Evolutionary conservation across 116 monocot species (phyloP).

Genomic region (Zostera marina): DNA sequence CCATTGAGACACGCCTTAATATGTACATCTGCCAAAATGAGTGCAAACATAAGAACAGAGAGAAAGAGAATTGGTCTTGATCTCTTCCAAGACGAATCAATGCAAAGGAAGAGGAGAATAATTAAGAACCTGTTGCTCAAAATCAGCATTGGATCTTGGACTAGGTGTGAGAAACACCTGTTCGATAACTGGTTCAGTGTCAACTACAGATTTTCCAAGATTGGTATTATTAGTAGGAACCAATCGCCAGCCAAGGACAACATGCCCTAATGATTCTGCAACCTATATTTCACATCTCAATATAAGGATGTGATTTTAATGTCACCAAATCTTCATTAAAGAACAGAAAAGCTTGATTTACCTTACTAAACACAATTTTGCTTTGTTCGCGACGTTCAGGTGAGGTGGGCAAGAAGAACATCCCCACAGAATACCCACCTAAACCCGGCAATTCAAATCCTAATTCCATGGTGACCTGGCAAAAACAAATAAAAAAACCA

Average conservation of each 20-base stretch:
- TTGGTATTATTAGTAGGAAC: constrained; percentile 86
- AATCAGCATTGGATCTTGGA: constrained; percentile 46
- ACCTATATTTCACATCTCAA: constrained; percentile 26
- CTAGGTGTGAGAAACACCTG: constrained; percentile 84
- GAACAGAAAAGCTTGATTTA: constrained; percentile 6
- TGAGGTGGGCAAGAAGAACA: constrained; percentile 80
- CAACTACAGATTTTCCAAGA: constrained; percentile 73
- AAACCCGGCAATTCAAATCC: constrained; percentile 74
- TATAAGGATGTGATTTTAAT: not conserved
- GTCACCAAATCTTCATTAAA: not conserved
- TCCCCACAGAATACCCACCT: constrained; percentile 82
- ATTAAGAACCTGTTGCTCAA: constrained; percentile 89
- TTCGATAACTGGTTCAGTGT: constrained; percentile 88
- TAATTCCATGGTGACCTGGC: constrained; percentile 47
- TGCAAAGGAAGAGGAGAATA: not conserved
- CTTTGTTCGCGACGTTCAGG: constrained; percentile 52
- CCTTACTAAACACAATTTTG: constrained; percentile 72
- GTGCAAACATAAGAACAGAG: not conserved
- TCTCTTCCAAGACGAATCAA: not conserved
- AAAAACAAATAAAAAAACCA: not conserved
- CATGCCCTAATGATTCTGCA: constrained; percentile 93
- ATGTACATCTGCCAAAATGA: constrained; percentile 64
- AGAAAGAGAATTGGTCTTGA: not conserved
- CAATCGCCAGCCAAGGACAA: constrained; percentile 85
- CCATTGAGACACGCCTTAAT: constrained; percentile 77